phyloP scores from a whole-genome alignment of 305 asterid species.

The Solanum hybrid region DNA sequence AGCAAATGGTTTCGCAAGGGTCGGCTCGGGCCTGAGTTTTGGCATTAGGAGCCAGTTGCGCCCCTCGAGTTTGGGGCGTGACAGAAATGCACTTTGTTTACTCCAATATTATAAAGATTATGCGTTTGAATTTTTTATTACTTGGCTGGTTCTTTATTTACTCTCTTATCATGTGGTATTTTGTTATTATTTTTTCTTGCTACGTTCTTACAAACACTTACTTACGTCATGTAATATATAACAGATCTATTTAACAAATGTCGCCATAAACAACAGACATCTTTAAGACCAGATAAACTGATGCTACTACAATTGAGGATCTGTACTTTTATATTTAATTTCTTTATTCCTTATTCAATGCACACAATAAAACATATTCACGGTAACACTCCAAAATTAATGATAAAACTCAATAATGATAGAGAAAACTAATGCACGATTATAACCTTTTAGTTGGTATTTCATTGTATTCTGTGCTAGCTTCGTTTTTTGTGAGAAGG shows the following conservation, averaged over 20 bases:
- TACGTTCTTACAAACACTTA: neutral
- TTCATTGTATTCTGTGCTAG: neutral
- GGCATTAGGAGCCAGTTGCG: too few relatives aligned
- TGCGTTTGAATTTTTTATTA: neutral
- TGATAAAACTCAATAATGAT: neutral
- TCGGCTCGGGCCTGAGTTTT: too few relatives aligned
- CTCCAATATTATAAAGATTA: neutral
- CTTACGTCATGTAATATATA: neutral
- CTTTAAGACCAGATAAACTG: neutral
- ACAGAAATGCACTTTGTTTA: neutral
- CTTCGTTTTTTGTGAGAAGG: neutral
- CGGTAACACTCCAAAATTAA: neutral
- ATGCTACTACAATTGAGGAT: neutral
- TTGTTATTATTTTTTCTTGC: neutral
- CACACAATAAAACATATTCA: too few relatives aligned
- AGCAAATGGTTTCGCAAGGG: too few relatives aligned
- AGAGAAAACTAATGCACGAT: neutral
- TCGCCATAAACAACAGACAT: neutral
- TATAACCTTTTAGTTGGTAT: neutral
- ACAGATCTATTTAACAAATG: neutral
- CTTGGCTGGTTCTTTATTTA: neutral
- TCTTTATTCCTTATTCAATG: neutral
- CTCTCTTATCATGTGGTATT: neutral
- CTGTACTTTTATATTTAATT: neutral
- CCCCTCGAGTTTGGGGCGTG: too few relatives aligned